Evolutionary conservation across 257 asterid genomes (phyloP).

Genomic region (Lycium barbarum): DNA sequence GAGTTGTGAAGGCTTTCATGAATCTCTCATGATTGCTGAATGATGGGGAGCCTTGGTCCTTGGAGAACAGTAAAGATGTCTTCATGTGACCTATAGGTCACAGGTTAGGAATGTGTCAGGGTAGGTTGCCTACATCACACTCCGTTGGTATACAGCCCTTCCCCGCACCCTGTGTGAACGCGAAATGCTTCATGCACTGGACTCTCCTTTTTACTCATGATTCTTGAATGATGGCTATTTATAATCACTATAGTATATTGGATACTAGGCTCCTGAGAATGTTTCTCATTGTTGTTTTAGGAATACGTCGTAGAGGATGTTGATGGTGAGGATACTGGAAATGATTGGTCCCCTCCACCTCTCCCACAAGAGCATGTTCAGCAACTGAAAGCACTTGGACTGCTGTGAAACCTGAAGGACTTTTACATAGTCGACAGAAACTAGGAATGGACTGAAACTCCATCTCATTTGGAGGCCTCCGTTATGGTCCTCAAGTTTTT

Average conservation of each 20-base stretch:
- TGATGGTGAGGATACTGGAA: slow-evolving; percentile 73
- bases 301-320: slow-evolving; percentile 98
- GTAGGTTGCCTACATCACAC: background rate
- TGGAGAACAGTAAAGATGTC: background rate
- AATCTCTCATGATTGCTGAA: background rate
- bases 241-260: background rate
- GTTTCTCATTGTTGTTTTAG: slow-evolving; percentile 38
- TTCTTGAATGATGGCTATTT: background rate
- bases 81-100: background rate
- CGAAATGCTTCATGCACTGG: no score
- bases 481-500: background rate
- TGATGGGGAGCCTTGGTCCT: background rate
- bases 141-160: background rate
- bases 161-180: background rate
- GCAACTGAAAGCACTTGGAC: slow-evolving; percentile 87
- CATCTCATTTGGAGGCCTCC: slow-evolving; percentile 18
- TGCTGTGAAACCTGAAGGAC: slow-evolving; percentile 50
- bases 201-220: background rate
- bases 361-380: slow-evolving; percentile 88
- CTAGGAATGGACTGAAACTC: slow-evolving; percentile 9
- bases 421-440: background rate
- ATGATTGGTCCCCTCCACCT: slow-evolving; percentile 87
- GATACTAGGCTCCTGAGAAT: background rate
- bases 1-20: background rate
- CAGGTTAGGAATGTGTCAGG: background rate